Base-by-base conservation (phyloP, 495 filamentous ascomycete genomes). In the Talaromyces liani region DNA sequence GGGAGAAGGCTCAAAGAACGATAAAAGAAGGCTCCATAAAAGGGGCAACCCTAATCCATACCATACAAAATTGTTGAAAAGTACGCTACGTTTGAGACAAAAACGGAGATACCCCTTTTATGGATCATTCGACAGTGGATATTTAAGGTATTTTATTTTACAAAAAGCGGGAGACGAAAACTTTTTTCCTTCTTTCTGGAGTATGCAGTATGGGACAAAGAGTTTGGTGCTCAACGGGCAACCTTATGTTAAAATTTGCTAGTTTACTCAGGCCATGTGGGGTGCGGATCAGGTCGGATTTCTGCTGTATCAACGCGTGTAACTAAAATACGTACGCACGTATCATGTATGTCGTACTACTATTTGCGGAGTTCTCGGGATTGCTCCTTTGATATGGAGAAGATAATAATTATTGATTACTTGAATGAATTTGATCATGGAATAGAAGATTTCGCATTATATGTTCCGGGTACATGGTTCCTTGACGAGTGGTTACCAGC, bases 1-100 rank as follows among this genome's bases (percentile, higher is more conserved):
- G 53, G 53, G 53, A 56, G 53, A 56, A 56, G 53, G 6, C 53
- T 56, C 53, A 56, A 56, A 56, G 53, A 56, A 56, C 53, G 53
- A 56, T 56, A 24, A 56, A 56, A 56, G 53, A 56, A 56, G 53
- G 27, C 53, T 56, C 53, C 53, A 56, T 29, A 56, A 56, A 56
- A 56, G 53, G 53, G 53, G 53, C 20, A 22, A 27, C 10, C 27
- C 27, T 27, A 29, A 29, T 24, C 27, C 22, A 14, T 56, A 27
- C 16, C 20, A 20, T 56, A 27, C 53, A 18, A 18, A 24, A 24
- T 24, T 24, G 22, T 24, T 24, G 22, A 24, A 24, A 20, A 49
- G 5, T 16, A 41, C 36, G 14, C 36, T 41, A 41, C 4, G 36
- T 41, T 49, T 49, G 45, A 49, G 45, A 49, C n/a, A 49, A 45